A percentile compares a stretch with the other conserved stretches of the same genome.
Evolutionary conservation across 176 grass and related monocot species (phyloP).

Genomic region (Eleusine indica): DNA sequence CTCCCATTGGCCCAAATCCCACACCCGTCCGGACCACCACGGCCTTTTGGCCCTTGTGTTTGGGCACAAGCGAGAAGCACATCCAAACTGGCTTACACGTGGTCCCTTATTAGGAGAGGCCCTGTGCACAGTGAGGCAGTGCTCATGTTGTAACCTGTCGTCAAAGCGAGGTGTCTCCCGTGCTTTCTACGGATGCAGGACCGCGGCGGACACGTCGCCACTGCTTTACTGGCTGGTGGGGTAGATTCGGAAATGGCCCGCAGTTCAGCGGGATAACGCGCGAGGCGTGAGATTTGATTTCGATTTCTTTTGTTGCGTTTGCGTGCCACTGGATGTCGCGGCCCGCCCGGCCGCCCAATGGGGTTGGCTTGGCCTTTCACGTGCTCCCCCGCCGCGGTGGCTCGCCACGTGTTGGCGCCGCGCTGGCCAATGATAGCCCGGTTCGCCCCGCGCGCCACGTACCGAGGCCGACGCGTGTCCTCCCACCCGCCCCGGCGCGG

Average conservation of each 20-base stretch:
- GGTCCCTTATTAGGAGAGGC: fast-evolving
- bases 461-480: conserved; percentile 39
- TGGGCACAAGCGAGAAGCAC: fast-evolving
- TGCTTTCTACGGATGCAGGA: not conserved
- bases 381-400: conserved; percentile 9
- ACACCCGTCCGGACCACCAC: not conserved
- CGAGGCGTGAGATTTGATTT: not conserved
- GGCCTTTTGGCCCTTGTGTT: not conserved
- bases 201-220: not conserved
- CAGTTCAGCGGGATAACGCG: fast-evolving
- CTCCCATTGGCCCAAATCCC: conserved; percentile 43
- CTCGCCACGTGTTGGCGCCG: conserved; percentile 49
- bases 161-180: not conserved
- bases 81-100: not conserved
- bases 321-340: conserved; percentile 9
- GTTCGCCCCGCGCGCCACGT: conserved; percentile 30
- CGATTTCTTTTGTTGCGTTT: not conserved
- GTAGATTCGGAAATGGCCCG: not conserved
- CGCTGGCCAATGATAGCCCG: conserved; percentile 40
- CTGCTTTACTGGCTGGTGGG: not conserved
- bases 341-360: conserved; percentile 21
- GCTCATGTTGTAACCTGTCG: not conserved
- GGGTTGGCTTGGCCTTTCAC: conserved; percentile 43
- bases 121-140: fast-evolving
- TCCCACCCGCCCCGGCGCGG: too few relatives aligned